Base-by-base conservation (phyloP, 1,139 yeast species). In the Lodderomyces margitis region DNA sequence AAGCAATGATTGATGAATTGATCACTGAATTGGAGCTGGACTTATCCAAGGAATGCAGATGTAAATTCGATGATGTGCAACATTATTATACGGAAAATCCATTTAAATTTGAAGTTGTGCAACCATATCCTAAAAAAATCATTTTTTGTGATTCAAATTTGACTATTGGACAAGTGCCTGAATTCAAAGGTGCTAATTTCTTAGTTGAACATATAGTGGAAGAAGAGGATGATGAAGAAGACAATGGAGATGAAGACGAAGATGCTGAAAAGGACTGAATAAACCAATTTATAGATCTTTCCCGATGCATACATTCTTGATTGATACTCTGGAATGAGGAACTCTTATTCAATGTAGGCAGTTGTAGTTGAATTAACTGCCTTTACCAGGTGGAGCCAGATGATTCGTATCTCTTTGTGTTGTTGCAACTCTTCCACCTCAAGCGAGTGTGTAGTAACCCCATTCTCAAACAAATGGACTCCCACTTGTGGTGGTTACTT, bases 61-160 rank as follows among this genome's bases (percentile, higher is more conserved):
- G 50, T 11, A 40, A 47, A 5, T 33, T 36, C 14, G 21, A 48
- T n/a, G 42, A 50, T 6, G 14, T 46, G 8, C 50, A 50, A 11
- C 61, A 58, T 16, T 70, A 59, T 48, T 50, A 47, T 19, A 49
- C 48, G 5, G 46, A 50, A 33, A 65, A 58, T 44, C 55, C 57
- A 6, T 69, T 70, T 47, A 49, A 55, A 25, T 71, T 71, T 47
- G 75, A 71, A 44, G 50, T 72, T 15, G 55, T 70, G 33, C 75
- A 70, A 48, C 78, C 77, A 16, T 67, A 67, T 44, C 78, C 78
- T 14, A 69, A 66, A 46, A 62, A 60, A 45, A 57, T 64, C 2
- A 56, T 68, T 31, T 36, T 37, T 4, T 43, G 52, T 4, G 48
- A 45, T 14, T 43, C 42, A 3, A 40, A 49, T 1, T 20, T 37